A percentile compares a stretch with the other conserved stretches of the same genome.
Evolutionary conservation across 305 asterid species (phyloP).

Genomic region (Fraxinus paxiana): DNA sequence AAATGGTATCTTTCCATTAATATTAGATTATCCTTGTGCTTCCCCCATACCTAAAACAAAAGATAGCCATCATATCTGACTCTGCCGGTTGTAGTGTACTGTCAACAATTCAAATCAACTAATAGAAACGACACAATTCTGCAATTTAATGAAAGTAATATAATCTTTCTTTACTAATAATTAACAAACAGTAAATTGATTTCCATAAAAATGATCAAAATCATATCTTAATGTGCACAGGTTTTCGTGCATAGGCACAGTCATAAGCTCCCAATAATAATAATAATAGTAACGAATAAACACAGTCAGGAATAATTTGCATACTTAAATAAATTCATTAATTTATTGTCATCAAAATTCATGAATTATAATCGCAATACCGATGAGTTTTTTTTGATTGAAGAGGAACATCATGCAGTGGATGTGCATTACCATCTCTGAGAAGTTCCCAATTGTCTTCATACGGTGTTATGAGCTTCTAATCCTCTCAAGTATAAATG

Average conservation of each 20-base stretch:
- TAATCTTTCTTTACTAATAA: not conserved
- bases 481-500: not conserved
- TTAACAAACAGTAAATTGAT: not conserved
- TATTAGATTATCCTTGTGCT: slow-evolving; percentile 73
- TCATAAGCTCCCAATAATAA: too few species aligned
- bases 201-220: not conserved
- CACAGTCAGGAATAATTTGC: not conserved
- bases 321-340: not conserved
- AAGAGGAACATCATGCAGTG: not conserved
- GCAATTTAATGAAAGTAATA: not conserved
- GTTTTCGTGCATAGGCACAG: too few species aligned
- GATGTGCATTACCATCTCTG: not conserved
- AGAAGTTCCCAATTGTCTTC: not conserved
- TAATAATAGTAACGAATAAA: too few species aligned
- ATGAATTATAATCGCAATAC: not conserved
- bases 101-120: not conserved
- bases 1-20: slow-evolving; percentile 87
- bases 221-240: too few species aligned
- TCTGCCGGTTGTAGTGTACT: not conserved
- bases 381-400: not conserved
- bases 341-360: not conserved
- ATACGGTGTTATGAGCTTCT: not conserved
- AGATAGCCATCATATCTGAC: not conserved
- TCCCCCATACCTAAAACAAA: slow-evolving; percentile 67
- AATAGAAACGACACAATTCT: not conserved